Evolutionary conservation across 2,329 filamentous ascomycete genomes (phyloP).

Genomic region (Arthrocladium fulminans): DNA sequence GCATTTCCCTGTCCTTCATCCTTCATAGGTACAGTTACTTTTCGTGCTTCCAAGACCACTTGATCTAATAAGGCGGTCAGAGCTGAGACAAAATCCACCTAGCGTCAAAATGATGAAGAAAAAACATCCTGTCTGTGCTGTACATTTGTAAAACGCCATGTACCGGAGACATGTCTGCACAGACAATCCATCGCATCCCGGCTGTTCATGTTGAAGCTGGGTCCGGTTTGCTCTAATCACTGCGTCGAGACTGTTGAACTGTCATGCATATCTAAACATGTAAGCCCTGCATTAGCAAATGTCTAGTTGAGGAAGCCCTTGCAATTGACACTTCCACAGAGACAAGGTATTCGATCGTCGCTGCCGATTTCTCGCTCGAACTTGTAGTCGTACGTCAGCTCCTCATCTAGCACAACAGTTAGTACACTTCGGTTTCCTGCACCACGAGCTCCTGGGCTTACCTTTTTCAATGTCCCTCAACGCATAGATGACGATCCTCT

Average conservation of each 20-base stretch:
- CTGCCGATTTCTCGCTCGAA: conserved; percentile 96
- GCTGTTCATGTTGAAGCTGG: not conserved
- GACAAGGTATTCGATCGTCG: conserved; percentile 89
- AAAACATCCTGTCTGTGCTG: not conserved
- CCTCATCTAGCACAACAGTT: conserved; percentile 60
- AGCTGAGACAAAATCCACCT: no score
- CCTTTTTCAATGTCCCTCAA: conserved; percentile 89
- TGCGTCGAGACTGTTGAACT: not conserved
- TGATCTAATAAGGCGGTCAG: no score
- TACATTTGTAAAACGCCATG: not conserved
- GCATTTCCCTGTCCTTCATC: no score
- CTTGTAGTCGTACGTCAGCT: conserved; percentile 99
- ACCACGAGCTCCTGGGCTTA: no score
- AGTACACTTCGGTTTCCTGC: no score
- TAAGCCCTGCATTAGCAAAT: not conserved
- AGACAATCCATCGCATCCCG: not conserved
- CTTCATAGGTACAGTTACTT: no score
- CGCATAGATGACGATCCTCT: conserved; percentile 97
- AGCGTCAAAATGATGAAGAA: not conserved
- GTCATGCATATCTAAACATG: not conserved
- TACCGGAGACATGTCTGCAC: not conserved
- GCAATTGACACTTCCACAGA: conserved; percentile 90
- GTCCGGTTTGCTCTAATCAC: not conserved
- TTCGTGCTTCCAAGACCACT: no score
- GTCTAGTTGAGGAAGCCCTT: conserved; percentile 95